Conservation (phyloP, 768 basidiomycete species). For the Boletus fagicola region DNA sequence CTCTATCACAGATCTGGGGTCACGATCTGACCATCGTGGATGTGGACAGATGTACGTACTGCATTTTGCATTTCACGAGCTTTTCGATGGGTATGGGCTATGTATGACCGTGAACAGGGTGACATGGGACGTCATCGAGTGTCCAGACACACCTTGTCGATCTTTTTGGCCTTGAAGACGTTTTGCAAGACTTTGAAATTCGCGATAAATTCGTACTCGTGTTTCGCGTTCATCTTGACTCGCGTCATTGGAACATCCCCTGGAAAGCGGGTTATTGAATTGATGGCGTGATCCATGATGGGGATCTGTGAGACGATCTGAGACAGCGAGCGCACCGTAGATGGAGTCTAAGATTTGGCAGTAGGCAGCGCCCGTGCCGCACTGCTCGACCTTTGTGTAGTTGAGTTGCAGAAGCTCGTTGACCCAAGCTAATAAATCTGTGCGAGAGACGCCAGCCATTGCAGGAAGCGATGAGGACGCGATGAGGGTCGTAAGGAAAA, state of each 20-base stretch:
- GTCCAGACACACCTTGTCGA: conserved; percentile 72
- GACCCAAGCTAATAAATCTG: conserved; percentile 89
- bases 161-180: conserved; percentile 85
- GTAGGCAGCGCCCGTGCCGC: conserved; percentile 88
- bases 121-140: background rate
- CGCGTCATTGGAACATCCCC: conserved; percentile 88
- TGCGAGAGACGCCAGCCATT: conserved; percentile 70
- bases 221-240: conserved; percentile 95
- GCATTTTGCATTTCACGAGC: conserved; percentile 98
- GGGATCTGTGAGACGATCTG: conserved; percentile 21
- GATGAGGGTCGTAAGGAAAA: conserved; percentile 5
- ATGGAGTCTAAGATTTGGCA: conserved; percentile 95
- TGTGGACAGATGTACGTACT: conserved; percentile 51
- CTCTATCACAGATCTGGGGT: conserved; percentile 44
- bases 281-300: conserved; percentile 7
- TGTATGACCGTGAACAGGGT: conserved; percentile 5
- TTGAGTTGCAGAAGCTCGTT: conserved; percentile 90
- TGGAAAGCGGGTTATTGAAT: conserved; percentile 32
- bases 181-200: conserved; percentile 98
- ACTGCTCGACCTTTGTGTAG: conserved; percentile 92
- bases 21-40: conserved; percentile 14
- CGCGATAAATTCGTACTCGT: conserved; percentile 91
- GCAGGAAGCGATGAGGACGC: conserved; percentile 10
- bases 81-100: conserved; percentile 95
- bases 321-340: conserved; percentile 58